Conservation (phyloP, 2,329 filamentous ascomycete genomes). For the Aphanocladium album region DNA sequence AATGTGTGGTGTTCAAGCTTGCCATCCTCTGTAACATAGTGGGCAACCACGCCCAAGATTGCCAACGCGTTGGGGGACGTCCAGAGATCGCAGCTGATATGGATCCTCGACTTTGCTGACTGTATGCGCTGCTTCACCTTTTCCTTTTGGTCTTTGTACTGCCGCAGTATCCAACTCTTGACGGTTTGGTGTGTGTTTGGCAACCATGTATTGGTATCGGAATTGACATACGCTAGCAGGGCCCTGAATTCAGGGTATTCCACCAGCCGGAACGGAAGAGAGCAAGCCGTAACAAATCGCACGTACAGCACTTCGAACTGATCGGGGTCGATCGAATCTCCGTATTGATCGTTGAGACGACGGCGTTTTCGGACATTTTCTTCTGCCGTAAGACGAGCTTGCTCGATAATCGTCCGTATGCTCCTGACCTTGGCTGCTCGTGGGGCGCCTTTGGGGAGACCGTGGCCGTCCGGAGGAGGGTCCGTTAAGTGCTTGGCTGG, state of each 20-base stretch:
- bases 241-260: neutral
- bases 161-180: neutral
- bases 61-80: neutral
- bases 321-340: slow-evolving; percentile 12
- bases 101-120: neutral
- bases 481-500: slow-evolving; percentile 14
- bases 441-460: slow-evolving; percentile 1
- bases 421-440: slow-evolving; percentile 8
- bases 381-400: slow-evolving; percentile 8
- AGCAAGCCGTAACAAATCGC: neutral
- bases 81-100: neutral
- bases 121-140: neutral
- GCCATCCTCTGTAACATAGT: slow-evolving; percentile 13
- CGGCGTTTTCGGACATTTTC: slow-evolving; percentile 11
- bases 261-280: neutral
- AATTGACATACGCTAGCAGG: neutral
- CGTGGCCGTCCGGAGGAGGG: slow-evolving; percentile 14
- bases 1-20: slow-evolving; percentile 10
- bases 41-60: slow-evolving; percentile 5
- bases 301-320: slow-evolving; percentile 2
- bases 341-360: slow-evolving; percentile 11
- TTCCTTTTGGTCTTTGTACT: neutral
- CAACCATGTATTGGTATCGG: neutral
- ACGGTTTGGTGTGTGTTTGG: neutral
- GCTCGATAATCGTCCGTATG: slow-evolving; percentile 12